A percentile compares a stretch with the other conserved stretches of the same genome.
These are phyloP conservation scores for Yamadazyma dendronema DNA, from an alignment of 1,139 yeast genomes.

Conservation along the genomic window DNA sequence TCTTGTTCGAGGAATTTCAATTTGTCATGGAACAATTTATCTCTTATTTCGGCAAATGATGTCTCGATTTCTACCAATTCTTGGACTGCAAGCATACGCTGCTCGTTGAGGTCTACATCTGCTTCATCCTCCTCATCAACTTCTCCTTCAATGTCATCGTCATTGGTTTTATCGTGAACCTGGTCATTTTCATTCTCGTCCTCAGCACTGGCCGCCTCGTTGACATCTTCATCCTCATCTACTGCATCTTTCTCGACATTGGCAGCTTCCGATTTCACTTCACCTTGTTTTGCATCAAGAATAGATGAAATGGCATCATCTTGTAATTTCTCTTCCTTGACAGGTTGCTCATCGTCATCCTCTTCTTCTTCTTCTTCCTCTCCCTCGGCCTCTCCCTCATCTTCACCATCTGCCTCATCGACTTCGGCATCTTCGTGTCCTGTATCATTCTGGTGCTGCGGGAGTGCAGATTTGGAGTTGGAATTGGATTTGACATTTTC, in stretches of 20 bases:
- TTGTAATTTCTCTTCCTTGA: not conserved
- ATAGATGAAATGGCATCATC: not conserved
- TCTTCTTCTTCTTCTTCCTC: conserved; percentile 16
- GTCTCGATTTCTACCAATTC: conserved; percentile 76
- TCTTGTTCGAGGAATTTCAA: conserved; percentile 75
- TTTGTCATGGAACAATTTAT: conserved; percentile 72
- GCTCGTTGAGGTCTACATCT: conserved; percentile 46
- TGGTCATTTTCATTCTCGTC: conserved; percentile 12
- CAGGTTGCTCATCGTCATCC: conserved; percentile 13
- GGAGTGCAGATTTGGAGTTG: too few relatives aligned
- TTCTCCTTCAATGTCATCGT: conserved; percentile 20
- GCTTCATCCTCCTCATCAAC: conserved; percentile 29
- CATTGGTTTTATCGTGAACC: conserved; percentile 13
- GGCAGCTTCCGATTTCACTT: not conserved
- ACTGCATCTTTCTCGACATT: conserved; percentile 11
- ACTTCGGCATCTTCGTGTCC: conserved; percentile 9
- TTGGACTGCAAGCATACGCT: conserved; percentile 61
- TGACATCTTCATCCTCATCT: conserved; percentile 16
- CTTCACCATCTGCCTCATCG: conserved; percentile 13
- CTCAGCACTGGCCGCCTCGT: conserved; percentile 16
- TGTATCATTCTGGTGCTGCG: not conserved
- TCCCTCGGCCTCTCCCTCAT: conserved; percentile 13
- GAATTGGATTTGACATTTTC: too few relatives aligned
- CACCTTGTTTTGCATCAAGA: not conserved
- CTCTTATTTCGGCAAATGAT: conserved; percentile 82